phyloP scores from a whole-genome alignment of 805 yeast species.

The Cyberlindnera suaveolens region DNA sequence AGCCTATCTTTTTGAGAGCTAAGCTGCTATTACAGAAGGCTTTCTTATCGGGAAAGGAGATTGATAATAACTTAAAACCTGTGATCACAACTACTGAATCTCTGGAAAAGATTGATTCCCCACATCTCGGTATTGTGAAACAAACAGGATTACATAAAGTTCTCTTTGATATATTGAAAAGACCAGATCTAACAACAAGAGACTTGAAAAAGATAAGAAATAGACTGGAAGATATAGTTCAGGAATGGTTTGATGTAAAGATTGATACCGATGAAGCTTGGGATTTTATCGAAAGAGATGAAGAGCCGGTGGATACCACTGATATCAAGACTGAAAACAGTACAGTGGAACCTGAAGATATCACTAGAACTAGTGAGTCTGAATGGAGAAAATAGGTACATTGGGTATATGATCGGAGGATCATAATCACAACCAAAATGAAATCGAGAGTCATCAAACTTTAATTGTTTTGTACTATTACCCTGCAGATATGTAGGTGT shows the following conservation, averaged over 20 bases:
- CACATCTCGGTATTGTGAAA: slow-evolving; percentile 27
- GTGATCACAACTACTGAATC: slow-evolving; percentile 21
- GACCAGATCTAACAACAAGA: slow-evolving; percentile 26
- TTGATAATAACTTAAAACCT: slow-evolving; percentile 9
- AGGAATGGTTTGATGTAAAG: slow-evolving; percentile 21
- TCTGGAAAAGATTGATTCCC: slow-evolving; percentile 16
- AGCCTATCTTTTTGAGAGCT: slow-evolving; percentile 20
- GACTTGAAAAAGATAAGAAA: slow-evolving; percentile 13
- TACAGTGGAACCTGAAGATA: too few species aligned
- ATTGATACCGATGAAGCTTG: slow-evolving; percentile 26
- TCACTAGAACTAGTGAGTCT: too few species aligned
- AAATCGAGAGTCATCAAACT: neutral
- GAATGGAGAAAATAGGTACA: neutral
- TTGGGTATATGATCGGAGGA: neutral
- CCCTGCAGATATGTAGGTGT: too few species aligned
- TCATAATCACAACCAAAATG: neutral
- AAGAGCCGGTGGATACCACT: slow-evolving; percentile 7
- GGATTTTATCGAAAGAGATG: slow-evolving; percentile 14
- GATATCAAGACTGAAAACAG: slow-evolving; percentile 5
- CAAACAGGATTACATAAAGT: slow-evolving; percentile 28
- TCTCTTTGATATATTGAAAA: slow-evolving; percentile 27
- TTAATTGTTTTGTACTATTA: neutral
- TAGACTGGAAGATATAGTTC: slow-evolving; percentile 13
- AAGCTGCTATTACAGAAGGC: slow-evolving; percentile 24
- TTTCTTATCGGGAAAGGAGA: slow-evolving; percentile 13